These are phyloP conservation scores for Candida pseudoviswanathii DNA, from an alignment of 1,139 yeast species.

Conservation along the genomic window DNA sequence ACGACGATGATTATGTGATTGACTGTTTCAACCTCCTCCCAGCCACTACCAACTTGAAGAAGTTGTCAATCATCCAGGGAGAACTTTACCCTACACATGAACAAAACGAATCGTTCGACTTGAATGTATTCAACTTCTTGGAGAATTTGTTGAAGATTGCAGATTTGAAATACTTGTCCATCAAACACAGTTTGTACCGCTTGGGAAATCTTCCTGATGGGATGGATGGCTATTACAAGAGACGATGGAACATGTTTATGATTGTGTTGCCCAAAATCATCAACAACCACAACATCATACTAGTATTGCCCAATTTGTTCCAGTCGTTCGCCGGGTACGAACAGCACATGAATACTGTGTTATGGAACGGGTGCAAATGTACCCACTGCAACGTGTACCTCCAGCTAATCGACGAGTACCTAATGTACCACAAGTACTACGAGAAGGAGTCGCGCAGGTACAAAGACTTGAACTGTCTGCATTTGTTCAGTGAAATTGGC, in stretches of 20 bases:
- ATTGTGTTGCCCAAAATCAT: slow-evolving; percentile 49
- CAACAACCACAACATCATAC: slow-evolving; percentile 31
- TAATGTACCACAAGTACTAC: slow-evolving; percentile 64
- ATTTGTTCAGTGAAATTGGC: slow-evolving; percentile 55
- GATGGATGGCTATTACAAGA: slow-evolving; percentile 68
- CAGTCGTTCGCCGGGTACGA: slow-evolving; percentile 68
- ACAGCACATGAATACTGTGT: slow-evolving; percentile 62
- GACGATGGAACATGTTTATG: slow-evolving; percentile 55
- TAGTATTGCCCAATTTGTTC: slow-evolving; percentile 60
- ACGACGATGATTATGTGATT: slow-evolving; percentile 40
- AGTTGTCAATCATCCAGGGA: slow-evolving; percentile 51
- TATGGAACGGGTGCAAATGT: slow-evolving; percentile 81
- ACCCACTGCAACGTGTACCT: slow-evolving; percentile 51
- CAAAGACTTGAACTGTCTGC: slow-evolving; percentile 62
- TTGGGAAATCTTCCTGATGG: slow-evolving; percentile 45
- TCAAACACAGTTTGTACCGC: slow-evolving; percentile 54
- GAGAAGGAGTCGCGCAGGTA: slow-evolving; percentile 44
- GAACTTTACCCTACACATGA: slow-evolving; percentile 40
- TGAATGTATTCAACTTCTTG: slow-evolving; percentile 48
- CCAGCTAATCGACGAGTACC: slow-evolving; percentile 54
- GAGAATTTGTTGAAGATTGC: slow-evolving; percentile 22
- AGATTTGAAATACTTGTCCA: slow-evolving; percentile 38
- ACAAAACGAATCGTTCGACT: slow-evolving; percentile 59
- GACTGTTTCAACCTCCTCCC: slow-evolving; percentile 32
- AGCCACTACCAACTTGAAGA: slow-evolving; percentile 25